Conservation (phyloP, 1,284 basidiomycete genomes). For the Tausonia pullulans region DNA sequence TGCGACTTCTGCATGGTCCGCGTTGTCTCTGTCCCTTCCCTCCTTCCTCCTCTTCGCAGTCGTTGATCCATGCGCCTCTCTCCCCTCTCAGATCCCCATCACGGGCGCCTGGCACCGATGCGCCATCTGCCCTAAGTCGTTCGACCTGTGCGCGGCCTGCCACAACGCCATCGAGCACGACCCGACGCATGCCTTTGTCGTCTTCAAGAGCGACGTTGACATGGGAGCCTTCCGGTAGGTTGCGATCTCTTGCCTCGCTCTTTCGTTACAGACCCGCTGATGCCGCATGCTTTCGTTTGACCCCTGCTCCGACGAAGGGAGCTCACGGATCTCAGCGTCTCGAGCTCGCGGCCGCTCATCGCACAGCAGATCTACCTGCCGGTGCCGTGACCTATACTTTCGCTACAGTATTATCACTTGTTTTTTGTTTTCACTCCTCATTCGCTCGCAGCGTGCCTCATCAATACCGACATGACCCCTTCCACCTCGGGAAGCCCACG, state of each 20-base stretch:
- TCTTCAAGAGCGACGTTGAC: conserved; percentile 63
- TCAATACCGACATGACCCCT: conserved; percentile 44
- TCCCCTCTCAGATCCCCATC: conserved; percentile 38
- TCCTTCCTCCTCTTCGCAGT: background rate
- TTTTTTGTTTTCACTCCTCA: no score
- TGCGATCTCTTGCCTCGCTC: background rate
- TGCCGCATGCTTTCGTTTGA: no score
- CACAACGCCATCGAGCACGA: conserved; percentile 7
- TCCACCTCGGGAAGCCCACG: conserved; percentile 79
- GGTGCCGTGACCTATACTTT: background rate
- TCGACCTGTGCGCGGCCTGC: conserved; percentile 2
- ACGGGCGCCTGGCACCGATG: conserved; percentile 76
- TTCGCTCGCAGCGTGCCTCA: no score
- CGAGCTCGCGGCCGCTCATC: conserved; percentile 9
- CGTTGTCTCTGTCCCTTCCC: background rate
- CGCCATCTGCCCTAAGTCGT: conserved; percentile 53
- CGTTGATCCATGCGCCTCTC: background rate
- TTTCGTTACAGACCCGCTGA: background rate
- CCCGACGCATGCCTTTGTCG: conserved; percentile 50
- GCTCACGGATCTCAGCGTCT: conserved; percentile 4
- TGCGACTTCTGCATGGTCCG: conserved; percentile 61
- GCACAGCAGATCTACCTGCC: conserved; percentile 12
- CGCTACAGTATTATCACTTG: no score
- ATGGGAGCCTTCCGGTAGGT: conserved; percentile 14
- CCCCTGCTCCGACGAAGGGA: background rate